These are phyloP conservation scores for Artemisia annua DNA, from an alignment of 129 eudicot species.

Conservation along the genomic window DNA sequence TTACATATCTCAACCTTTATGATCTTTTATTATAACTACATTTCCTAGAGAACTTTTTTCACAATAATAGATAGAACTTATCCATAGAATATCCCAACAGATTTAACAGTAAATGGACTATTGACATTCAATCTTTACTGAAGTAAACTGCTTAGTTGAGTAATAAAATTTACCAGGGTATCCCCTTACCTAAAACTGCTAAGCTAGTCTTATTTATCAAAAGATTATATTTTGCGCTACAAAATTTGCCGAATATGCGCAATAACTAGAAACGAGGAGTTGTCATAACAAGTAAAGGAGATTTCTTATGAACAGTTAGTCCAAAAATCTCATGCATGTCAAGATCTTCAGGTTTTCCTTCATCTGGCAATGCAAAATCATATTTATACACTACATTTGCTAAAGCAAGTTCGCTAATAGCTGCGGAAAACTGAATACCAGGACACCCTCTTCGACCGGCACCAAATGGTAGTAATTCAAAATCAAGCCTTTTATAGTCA, in stretches of 20 bases:
- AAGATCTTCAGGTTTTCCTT: constrained; percentile 27
- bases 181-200: no score
- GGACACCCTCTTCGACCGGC: constrained; percentile 59
- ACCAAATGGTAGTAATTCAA: constrained; percentile 42
- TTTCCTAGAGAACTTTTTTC: no score
- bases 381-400: constrained; percentile 49
- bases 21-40: no score
- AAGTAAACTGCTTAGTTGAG: no score
- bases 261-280: constrained; percentile 24
- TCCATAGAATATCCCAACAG: no score
- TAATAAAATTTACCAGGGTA: no score
- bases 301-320: constrained; percentile 31
- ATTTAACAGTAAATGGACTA: no score
- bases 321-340: constrained; percentile 47
- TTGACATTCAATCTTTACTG: no score
- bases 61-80: no score
- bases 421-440: constrained; percentile 43
- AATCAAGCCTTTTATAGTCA: constrained; percentile 38
- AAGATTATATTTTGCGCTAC: constrained; percentile 1
- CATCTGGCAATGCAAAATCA: constrained; percentile 44
- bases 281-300: constrained; percentile 32
- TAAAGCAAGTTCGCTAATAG: constrained; percentile 38
- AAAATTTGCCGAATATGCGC: not conserved
- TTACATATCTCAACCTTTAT: no score
- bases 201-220: not conserved